Conservation (phyloP, 2,329 filamentous ascomycete genomes). For the Emericellopsis cladophorae region DNA sequence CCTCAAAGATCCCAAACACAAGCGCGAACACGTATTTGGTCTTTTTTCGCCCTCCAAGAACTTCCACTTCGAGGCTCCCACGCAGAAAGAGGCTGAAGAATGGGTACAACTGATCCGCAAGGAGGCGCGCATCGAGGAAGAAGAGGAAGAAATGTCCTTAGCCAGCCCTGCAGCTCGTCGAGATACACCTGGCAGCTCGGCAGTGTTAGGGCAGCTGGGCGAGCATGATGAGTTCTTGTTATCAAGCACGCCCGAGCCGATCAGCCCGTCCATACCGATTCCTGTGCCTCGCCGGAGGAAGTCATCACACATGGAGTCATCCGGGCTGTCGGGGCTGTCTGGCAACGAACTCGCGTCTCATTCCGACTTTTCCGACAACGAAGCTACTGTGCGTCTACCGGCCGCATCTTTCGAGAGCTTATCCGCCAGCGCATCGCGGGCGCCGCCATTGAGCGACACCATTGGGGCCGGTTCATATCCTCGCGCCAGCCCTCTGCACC, state of each 20-base stretch:
- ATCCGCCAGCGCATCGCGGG: conserved; percentile 12
- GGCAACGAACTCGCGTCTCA: conserved; percentile 62
- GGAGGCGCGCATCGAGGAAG: conserved; percentile 75
- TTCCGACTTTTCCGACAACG: conserved; percentile 75
- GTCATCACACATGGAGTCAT: conserved; percentile 53
- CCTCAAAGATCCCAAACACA: conserved; percentile 80
- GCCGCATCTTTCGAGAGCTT: conserved; percentile 41
- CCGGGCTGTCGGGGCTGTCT: conserved; percentile 46
- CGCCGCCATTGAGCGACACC: conserved; percentile 10
- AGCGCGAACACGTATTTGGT: conserved; percentile 77
- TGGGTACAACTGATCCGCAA: conserved; percentile 77
- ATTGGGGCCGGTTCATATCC: conserved; percentile 32
- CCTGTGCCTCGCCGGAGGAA: conserved; percentile 28
- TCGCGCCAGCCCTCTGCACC: not conserved
- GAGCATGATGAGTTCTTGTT: conserved; percentile 22
- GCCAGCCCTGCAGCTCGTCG: conserved; percentile 49
- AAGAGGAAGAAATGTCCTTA: conserved; percentile 72
- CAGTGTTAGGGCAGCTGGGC: conserved; percentile 4
- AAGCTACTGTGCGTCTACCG: conserved; percentile 29
- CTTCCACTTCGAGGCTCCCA: conserved; percentile 74
- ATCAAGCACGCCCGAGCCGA: conserved; percentile 49
- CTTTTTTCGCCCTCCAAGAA: conserved; percentile 86
- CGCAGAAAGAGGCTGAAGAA: conserved; percentile 61
- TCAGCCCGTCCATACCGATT: conserved; percentile 16
- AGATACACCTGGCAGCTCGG: conserved; percentile 21